A percentile compares a stretch with the other conserved stretches of the same genome.
phyloP scores from a whole-genome alignment of 768 basidiomycete species.

The Xerocomus brunneocitrinus region DNA sequence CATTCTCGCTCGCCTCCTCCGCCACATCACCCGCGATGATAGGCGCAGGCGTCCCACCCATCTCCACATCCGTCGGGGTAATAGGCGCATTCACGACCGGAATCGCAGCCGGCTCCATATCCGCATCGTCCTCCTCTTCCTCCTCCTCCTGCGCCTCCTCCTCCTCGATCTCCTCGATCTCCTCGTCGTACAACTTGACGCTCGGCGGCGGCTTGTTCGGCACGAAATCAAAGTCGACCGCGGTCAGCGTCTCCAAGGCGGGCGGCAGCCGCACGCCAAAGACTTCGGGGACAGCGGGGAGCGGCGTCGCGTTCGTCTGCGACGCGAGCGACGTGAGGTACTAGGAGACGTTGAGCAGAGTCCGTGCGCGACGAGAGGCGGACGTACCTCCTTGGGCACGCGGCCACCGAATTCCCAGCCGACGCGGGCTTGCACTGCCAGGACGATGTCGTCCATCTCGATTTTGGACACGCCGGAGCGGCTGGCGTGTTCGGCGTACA shows the following conservation, averaged over 20 bases:
- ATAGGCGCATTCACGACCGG: conserved; percentile 31
- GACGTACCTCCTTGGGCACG: conserved; percentile 78
- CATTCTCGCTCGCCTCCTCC: conserved; percentile 68
- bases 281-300: conserved; percentile 82
- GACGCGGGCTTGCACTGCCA: conserved; percentile 84
- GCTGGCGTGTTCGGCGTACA: conserved; percentile 85
- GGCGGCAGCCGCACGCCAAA: conserved; percentile 83
- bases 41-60: conserved; percentile 31
- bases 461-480: conserved; percentile 58
- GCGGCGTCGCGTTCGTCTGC: conserved; percentile 74
- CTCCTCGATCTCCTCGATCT: conserved; percentile 71
- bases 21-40: conserved; percentile 33
- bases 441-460: conserved; percentile 75
- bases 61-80: conserved; percentile 67
- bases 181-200: conserved; percentile 72
- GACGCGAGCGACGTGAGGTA: conserved; percentile 75
- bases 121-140: conserved; percentile 54
- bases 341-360: conserved; percentile 32
- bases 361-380: neutral
- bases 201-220: conserved; percentile 82
- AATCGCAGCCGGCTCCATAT: conserved; percentile 66
- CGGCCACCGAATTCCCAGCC: conserved; percentile 92
- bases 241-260: conserved; percentile 61
- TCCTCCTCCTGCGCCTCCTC: conserved; percentile 43
- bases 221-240: conserved; percentile 82